Evolutionary conservation across 768 basidiomycete genomes (phyloP).

Genomic region (Xerocomellus dryophilus): DNA sequence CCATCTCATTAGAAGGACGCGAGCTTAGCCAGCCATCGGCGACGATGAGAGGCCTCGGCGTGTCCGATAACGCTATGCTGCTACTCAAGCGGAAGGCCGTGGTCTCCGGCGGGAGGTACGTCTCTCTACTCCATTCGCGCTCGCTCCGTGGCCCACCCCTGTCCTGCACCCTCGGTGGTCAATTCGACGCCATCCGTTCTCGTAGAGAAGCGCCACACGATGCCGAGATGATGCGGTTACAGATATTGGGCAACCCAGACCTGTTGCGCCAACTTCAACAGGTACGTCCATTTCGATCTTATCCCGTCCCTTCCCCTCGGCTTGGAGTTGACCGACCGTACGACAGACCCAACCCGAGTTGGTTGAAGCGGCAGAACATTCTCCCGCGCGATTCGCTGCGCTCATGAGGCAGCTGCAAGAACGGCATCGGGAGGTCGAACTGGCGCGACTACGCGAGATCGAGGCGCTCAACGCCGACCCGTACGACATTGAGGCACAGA

Average conservation of each 20-base stretch:
- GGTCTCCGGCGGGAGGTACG: constrained; percentile 42
- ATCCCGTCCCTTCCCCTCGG: neutral
- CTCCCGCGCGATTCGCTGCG: constrained; percentile 74
- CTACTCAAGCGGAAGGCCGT: constrained; percentile 60
- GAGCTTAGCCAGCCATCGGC: constrained; percentile 65
- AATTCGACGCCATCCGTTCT: neutral
- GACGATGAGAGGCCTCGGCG: constrained; percentile 65
- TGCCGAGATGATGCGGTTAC: constrained; percentile 86
- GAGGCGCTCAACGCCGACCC: constrained; percentile 80
- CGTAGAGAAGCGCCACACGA: constrained; percentile 71
- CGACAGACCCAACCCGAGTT: constrained; percentile 77
- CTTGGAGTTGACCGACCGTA: neutral
- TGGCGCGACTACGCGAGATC: constrained; percentile 59
- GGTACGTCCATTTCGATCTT: constrained; percentile 36
- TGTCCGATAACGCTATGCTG: constrained; percentile 61
- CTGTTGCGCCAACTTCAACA: constrained; percentile 71
- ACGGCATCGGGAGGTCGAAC: constrained; percentile 51
- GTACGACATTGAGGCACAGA: constrained; percentile 88
- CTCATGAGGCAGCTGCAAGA: constrained; percentile 62
- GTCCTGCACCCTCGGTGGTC: neutral
- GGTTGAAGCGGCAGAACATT: constrained; percentile 61
- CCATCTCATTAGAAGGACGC: constrained; percentile 61
- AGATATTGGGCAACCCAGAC: constrained; percentile 78
- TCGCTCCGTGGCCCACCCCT: neutral
- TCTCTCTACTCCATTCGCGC: neutral